Evolutionary conservation across 2,329 filamentous ascomycete genomes (phyloP).

Genomic region (Pyrenophora teres): DNA sequence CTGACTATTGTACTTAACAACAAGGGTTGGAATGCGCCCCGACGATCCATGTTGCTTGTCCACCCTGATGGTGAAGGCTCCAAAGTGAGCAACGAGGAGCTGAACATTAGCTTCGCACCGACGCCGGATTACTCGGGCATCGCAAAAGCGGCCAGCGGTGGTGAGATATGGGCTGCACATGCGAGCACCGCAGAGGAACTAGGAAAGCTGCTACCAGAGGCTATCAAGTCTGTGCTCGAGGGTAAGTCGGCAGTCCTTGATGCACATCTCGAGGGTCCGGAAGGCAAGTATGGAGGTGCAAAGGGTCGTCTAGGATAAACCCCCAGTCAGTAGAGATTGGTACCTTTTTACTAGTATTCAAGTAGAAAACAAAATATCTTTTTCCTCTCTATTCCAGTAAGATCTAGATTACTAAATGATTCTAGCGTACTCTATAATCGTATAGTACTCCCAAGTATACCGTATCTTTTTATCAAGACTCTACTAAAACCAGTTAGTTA

Average conservation of each 20-base stretch:
- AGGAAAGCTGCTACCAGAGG: slow-evolving; percentile 59
- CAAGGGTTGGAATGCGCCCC: slow-evolving; percentile 72
- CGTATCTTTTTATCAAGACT: too few relatives aligned
- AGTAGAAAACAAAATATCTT: too few relatives aligned
- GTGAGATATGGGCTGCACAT: slow-evolving; percentile 64
- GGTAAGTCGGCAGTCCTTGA: slow-evolving; percentile 68
- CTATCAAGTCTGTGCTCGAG: slow-evolving; percentile 61
- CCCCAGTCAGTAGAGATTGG: too few relatives aligned
- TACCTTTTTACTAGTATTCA: too few relatives aligned
- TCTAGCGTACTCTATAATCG: too few relatives aligned
- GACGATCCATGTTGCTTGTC: slow-evolving; percentile 64
- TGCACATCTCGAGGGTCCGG: slow-evolving; percentile 61
- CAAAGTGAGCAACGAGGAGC: slow-evolving; percentile 64
- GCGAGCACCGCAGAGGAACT: slow-evolving; percentile 63
- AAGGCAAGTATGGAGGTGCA: slow-evolving; percentile 57
- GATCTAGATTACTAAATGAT: too few relatives aligned
- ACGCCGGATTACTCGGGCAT: slow-evolving; percentile 71
- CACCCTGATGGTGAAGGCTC: slow-evolving; percentile 67
- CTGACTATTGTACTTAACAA: slow-evolving; percentile 72
- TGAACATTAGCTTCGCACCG: slow-evolving; percentile 70
- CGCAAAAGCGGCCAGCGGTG: slow-evolving; percentile 67
- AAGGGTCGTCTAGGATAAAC: slow-evolving; percentile 18
- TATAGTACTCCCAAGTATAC: too few relatives aligned
- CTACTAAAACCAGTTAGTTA: too few relatives aligned
- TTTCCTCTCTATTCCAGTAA: too few relatives aligned